Conservation (phyloP, 2,329 filamentous ascomycete species). For the Aureobasidium lini region DNA sequence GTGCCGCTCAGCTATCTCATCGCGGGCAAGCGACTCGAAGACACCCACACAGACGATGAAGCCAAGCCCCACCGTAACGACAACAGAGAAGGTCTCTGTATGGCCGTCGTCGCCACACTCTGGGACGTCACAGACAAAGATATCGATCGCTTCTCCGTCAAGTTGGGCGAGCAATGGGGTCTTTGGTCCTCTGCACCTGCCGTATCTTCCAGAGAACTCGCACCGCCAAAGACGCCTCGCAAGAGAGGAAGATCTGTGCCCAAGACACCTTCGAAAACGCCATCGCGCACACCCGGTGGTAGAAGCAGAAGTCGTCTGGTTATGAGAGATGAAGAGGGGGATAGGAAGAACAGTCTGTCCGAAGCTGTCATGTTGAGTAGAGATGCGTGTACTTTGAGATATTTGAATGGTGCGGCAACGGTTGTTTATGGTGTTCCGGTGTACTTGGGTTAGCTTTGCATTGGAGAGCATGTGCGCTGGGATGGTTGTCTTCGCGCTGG, state of each 20-base stretch:
- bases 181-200: slow-evolving; percentile 38
- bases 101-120: slow-evolving; percentile 81
- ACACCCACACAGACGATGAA: neutral
- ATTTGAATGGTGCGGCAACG: slow-evolving; percentile 87
- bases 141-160: slow-evolving; percentile 83
- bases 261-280: slow-evolving; percentile 27
- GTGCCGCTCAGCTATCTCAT: slow-evolving; percentile 89
- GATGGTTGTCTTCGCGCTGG: too few relatives aligned
- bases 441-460: slow-evolving; percentile 48
- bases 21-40: slow-evolving; percentile 51
- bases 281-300: slow-evolving; percentile 24
- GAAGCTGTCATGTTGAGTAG: slow-evolving; percentile 72
- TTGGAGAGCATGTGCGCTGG: too few relatives aligned
- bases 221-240: slow-evolving; percentile 24
- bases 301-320: slow-evolving; percentile 22
- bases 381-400: slow-evolving; percentile 75
- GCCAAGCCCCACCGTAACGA: neutral
- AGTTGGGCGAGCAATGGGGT: slow-evolving; percentile 80
- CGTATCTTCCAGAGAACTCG: slow-evolving; percentile 24
- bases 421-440: slow-evolving; percentile 94
- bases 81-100: slow-evolving; percentile 25
- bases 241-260: slow-evolving; percentile 19
- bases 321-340: slow-evolving; percentile 29
- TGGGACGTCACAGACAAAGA: slow-evolving; percentile 99
- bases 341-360: slow-evolving; percentile 48